phyloP scores from a whole-genome alignment of 225 moss, liverwort and hornwort species.

The Antitrichia curtipendula region DNA sequence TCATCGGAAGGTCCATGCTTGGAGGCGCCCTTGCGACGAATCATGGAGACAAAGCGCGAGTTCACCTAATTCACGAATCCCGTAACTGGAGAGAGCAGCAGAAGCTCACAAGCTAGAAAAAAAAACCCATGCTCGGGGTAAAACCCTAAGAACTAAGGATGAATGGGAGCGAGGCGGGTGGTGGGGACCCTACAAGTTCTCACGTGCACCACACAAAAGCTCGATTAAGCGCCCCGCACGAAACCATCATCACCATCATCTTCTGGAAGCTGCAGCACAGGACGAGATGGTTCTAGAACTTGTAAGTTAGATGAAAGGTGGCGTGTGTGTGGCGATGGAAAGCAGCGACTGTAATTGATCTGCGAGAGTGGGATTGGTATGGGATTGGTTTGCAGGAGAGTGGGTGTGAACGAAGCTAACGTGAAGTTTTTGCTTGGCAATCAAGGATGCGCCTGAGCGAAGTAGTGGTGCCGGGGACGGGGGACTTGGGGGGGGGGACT shows the following conservation, averaged over 20 bases:
- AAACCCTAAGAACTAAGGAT: background rate
- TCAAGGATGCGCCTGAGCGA: background rate
- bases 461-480: background rate
- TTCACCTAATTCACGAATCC: background rate
- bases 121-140: background rate
- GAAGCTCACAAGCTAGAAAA: background rate
- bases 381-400: background rate
- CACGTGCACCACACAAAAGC: background rate
- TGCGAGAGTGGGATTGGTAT: background rate
- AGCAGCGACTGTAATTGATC: background rate
- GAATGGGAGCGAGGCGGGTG: background rate
- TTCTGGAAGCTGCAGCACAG: background rate
- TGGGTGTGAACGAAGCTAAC: background rate
- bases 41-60: constrained; percentile 4
- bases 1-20: constrained; percentile 10
- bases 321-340: background rate
- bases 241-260: background rate
- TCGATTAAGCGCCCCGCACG: background rate
- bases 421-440: background rate
- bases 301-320: too few species aligned
- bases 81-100: background rate
- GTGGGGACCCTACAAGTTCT: background rate
- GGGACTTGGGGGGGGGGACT: too few species aligned
- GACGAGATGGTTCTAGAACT: background rate
- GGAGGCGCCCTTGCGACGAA: constrained; percentile 20